Evolutionary conservation across 108 stramenopile species (phyloP), one percentile per base, ranked within the genome.

Genomic region (Cyclostephanos invisitatus): DNA sequence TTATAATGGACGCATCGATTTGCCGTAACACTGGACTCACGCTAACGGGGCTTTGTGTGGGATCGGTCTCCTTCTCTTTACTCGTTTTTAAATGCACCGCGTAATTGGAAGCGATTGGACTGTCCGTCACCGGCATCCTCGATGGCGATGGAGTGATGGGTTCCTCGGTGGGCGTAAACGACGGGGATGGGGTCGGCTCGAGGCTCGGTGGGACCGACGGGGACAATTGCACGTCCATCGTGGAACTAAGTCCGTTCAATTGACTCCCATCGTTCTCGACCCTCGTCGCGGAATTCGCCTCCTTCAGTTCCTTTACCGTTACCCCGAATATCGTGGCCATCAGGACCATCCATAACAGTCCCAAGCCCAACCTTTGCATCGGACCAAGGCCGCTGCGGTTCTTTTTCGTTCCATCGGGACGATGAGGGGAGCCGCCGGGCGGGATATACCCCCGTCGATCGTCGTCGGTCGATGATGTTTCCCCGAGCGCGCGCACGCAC

Each of bases 321-420:
- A 80, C 68, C 14, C 72, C 72, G 53, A 80, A 58, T 56, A 80
- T 61, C 18, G 68, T 59, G 32, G 67, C 73, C 48, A 80, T 28
- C n/a, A 80, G 8, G 4, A 63, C 79, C 38, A 73, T 72, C 68
- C 25, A 56, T 50, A 80, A 44, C 3, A 74, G 72, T 18, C 68
- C 79, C 42, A 47, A 35, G 15, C 72, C 62, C 8, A 80, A 25
- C 54, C 64, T 80, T 21, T 69, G 63, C 20, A 7, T 11, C 6
- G 59, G 32, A 1, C 53, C 36, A 11, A 73, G 59, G 9, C 62
- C 35, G 56, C 50, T 29, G n/a, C 25, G 40, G 12, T 40, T 64
- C 28, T 64, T 64, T 24, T 60, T 49, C 25, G 49, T 27, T 48
- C 29, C 70, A 35, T 69, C 56, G 14, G 47, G 67, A 62, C 62